Conservation (phyloP, 2,329 filamentous ascomycete species). For the Ophiostoma quercus region DNA sequence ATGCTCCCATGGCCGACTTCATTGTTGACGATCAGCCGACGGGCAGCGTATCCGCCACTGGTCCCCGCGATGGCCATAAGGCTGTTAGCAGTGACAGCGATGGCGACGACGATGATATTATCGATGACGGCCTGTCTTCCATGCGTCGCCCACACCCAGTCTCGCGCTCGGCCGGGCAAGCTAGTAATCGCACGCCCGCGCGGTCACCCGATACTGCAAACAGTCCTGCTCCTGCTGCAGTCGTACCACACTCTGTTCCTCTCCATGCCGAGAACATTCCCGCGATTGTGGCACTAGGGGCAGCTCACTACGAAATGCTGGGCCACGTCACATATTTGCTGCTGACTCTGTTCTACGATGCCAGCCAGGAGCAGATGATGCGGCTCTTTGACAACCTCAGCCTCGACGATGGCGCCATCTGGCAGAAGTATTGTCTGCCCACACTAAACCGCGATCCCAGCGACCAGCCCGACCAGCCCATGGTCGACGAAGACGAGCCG, state of each 20-base stretch:
- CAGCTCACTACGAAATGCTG: constrained; percentile 21
- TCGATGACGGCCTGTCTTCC: background rate
- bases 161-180: background rate
- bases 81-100: background rate
- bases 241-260: background rate
- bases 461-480: background rate
- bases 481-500: background rate
- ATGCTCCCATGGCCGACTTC: background rate
- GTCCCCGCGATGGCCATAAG: background rate
- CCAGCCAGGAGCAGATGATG: constrained; percentile 15
- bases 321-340: constrained; percentile 25
- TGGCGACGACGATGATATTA: background rate
- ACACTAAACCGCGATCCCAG: background rate
- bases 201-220: background rate
- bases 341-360: constrained; percentile 22
- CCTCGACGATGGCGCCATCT: constrained; percentile 18
- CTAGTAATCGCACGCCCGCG: background rate
- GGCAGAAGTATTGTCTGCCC: constrained; percentile 23
- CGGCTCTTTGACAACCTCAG: constrained; percentile 18
- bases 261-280: constrained; percentile 15
- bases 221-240: background rate
- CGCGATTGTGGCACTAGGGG: constrained; percentile 24
- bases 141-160: background rate
- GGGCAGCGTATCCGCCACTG: background rate
- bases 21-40: background rate